Evolutionary conservation across 2,329 filamentous ascomycete genomes (phyloP).

Genomic region (Corinectria fuckeliana): DNA sequence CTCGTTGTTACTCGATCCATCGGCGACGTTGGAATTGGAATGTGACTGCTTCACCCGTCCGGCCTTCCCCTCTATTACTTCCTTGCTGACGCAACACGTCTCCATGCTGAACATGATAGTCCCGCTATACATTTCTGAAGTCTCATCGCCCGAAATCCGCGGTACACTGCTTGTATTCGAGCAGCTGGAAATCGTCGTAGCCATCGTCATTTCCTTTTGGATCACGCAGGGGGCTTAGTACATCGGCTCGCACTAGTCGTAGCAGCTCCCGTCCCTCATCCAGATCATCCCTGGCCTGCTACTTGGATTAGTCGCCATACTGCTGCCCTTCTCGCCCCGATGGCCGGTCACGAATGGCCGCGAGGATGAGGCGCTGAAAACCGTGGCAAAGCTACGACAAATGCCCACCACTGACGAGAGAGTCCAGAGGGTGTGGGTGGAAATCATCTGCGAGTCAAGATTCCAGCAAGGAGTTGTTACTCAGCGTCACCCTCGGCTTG

Average conservation of each 20-base stretch:
- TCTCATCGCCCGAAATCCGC: constrained; percentile 55
- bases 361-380: constrained; percentile 32
- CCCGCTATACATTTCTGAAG: constrained; percentile 54
- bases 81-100: neutral
- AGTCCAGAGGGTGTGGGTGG: constrained; percentile 34
- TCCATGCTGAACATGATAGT: constrained; percentile 42
- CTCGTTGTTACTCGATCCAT: constrained; percentile 51
- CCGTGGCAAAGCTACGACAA: constrained; percentile 32
- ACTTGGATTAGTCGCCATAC: constrained; percentile 33
- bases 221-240: constrained; percentile 41
- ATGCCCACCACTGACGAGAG: constrained; percentile 29
- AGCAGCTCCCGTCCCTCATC: constrained; percentile 40
- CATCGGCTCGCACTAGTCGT: constrained; percentile 36
- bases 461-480: constrained; percentile 39
- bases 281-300: constrained; percentile 39
- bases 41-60: constrained; percentile 27
- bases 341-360: constrained; percentile 38
- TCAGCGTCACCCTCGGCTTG: constrained; percentile 43
- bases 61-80: neutral
- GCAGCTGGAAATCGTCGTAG: constrained; percentile 42
- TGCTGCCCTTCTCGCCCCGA: constrained; percentile 38
- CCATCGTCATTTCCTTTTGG: constrained; percentile 42
- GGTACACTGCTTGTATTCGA: constrained; percentile 54
- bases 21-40: constrained; percentile 52
- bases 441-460: constrained; percentile 35